A percentile compares a stretch with the other conserved stretches of the same genome.
phyloP scores from a whole-genome alignment of 2,329 filamentous ascomycete genomes.

The Calonectria henricotiae region DNA sequence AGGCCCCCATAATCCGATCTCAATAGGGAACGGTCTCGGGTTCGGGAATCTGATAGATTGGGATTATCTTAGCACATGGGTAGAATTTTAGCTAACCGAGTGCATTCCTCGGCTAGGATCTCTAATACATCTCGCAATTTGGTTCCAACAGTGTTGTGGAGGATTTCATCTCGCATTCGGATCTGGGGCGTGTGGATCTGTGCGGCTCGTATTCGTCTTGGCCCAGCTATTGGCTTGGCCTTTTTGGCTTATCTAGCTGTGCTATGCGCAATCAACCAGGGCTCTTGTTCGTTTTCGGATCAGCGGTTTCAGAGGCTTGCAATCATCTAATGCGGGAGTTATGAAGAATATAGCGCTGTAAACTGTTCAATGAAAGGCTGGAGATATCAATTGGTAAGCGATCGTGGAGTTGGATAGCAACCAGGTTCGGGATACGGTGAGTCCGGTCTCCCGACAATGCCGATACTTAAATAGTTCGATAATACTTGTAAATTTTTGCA shows the following conservation, averaged over 20 bases:
- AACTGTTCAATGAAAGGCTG: constrained; percentile 14
- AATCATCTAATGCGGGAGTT: background rate
- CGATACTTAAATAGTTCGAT: constrained; percentile 25
- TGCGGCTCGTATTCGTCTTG: constrained; percentile 40
- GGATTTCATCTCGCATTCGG: constrained; percentile 37
- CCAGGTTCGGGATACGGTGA: background rate
- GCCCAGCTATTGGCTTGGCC: background rate
- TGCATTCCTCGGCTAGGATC: background rate
- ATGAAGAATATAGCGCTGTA: constrained; percentile 3
- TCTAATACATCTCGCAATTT: constrained; percentile 12
- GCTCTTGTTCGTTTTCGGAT: constrained; percentile 44
- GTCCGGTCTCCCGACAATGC: constrained; percentile 10
- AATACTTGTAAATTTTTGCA: background rate
- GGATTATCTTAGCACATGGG: background rate
- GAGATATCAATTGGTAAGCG: constrained; percentile 25
- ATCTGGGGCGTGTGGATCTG: constrained; percentile 11
- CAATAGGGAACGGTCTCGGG: background rate
- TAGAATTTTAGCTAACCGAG: background rate
- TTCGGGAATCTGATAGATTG: constrained; percentile 14
- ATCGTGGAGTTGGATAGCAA: constrained; percentile 4
- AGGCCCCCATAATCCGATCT: background rate
- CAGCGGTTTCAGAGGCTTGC: background rate
- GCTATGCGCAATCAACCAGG: background rate
- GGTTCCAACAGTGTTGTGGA: background rate
- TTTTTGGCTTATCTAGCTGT: background rate